These are phyloP conservation scores for Citeromyces hawaiiensis DNA, from an alignment of 1,139 yeast species.

Conservation along the genomic window DNA sequence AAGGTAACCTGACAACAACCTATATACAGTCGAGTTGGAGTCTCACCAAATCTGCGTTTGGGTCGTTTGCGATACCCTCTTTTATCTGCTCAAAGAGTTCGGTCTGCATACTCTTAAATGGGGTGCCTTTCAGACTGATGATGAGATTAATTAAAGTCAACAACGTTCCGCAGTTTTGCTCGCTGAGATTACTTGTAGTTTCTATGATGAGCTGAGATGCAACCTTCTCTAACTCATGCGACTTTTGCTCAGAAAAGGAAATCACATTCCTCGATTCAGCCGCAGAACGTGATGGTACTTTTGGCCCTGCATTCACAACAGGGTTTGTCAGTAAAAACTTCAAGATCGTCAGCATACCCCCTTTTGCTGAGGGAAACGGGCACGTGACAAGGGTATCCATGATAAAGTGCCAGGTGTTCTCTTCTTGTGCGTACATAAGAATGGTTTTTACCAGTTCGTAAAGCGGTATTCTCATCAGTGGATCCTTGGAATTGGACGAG, in stretches of 20 bases:
- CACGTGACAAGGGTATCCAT: slow-evolving; percentile 54
- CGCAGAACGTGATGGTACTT: neutral
- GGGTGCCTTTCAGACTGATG: neutral
- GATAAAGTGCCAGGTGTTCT: slow-evolving; percentile 43
- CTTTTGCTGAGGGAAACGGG: slow-evolving; percentile 49
- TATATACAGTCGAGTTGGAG: neutral
- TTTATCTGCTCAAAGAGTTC: neutral
- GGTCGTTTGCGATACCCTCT: neutral
- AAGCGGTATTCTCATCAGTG: neutral
- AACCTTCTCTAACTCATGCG: neutral
- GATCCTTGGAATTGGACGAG: neutral
- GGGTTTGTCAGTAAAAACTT: slow-evolving; percentile 36
- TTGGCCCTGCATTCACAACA: neutral
- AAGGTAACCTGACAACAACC: too few relatives aligned
- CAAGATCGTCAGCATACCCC: slow-evolving; percentile 49
- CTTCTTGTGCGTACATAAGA: slow-evolving; percentile 42
- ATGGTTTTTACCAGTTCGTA: slow-evolving; percentile 41
- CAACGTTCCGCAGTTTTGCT: neutral
- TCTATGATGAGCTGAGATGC: neutral
- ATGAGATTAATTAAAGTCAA: neutral
- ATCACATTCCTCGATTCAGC: neutral
- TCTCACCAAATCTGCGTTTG: neutral
- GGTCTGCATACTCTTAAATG: neutral
- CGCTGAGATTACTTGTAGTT: neutral
- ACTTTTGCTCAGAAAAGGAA: neutral